A percentile compares a stretch with the other conserved stretches of the same genome.
phyloP scores from a whole-genome alignment of 2,329 filamentous ascomycete genomes.

The Aspergillus sp. region DNA sequence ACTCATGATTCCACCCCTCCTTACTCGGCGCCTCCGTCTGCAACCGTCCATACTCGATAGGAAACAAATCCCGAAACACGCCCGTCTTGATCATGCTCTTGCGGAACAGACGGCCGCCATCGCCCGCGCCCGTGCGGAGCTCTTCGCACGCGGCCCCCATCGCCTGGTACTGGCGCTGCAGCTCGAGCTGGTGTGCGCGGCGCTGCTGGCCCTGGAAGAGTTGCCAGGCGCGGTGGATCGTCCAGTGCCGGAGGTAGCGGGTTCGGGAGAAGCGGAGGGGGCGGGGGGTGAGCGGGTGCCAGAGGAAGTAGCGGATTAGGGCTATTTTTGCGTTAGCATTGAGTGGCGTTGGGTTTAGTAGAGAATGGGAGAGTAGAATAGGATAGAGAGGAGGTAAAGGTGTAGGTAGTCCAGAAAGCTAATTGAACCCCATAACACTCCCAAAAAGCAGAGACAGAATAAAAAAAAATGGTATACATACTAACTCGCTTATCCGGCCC shows the following conservation, averaged over 20 bases:
- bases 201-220: conserved; percentile 72
- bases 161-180: conserved; percentile 75
- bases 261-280: conserved; percentile 87
- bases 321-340: conserved; percentile 41
- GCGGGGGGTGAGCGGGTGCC: conserved; percentile 66
- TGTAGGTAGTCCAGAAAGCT: background rate
- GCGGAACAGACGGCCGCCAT: conserved; percentile 68
- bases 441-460: background rate
- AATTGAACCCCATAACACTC: background rate
- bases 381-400: background rate
- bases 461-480: conserved; percentile 28
- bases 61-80: conserved; percentile 71
- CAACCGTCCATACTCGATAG: conserved; percentile 77
- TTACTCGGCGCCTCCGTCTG: conserved; percentile 78
- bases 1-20: conserved; percentile 88
- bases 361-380: too few species aligned
- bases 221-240: conserved; percentile 94
- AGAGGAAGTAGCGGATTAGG: conserved; percentile 68
- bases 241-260: conserved; percentile 92
- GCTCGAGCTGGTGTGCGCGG: conserved; percentile 63
- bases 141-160: conserved; percentile 88
- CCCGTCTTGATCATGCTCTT: conserved; percentile 90
- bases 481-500: conserved; percentile 45
- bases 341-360: background rate
- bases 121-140: conserved; percentile 57